These are phyloP conservation scores for Pseudonitzschia pungens DNA, from an alignment of 108 stramenopile species.

Conservation along the genomic window DNA sequence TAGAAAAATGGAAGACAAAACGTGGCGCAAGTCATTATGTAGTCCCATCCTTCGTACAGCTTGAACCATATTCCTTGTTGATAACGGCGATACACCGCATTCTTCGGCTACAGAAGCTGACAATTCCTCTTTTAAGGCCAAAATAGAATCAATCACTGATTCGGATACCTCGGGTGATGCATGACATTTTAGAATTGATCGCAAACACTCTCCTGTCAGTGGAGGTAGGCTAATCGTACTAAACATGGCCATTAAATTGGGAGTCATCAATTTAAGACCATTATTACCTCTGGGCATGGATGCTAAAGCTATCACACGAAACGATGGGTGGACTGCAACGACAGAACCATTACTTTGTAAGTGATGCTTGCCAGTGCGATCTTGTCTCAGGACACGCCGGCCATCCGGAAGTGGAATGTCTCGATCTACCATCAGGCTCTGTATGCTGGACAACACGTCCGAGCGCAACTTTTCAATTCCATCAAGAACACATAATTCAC, in stretches of 20 bases:
- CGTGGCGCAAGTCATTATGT: constrained; percentile 18
- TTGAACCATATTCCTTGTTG: constrained; percentile 34
- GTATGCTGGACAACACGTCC: constrained; percentile 65
- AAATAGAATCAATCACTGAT: constrained; percentile 13
- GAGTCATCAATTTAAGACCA: constrained; percentile 29
- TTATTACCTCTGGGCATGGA: constrained; percentile 18
- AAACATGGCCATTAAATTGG: constrained; percentile 33
- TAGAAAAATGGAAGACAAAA: constrained; percentile 23
- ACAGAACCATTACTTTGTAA: constrained; percentile 37
- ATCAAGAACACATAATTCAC: constrained; percentile 67
- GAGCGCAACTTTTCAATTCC: constrained; percentile 74
- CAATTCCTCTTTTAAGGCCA: constrained; percentile 21
- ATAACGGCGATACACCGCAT: constrained; percentile 35
- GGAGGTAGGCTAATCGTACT: constrained; percentile 23
- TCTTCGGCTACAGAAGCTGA: constrained; percentile 28
- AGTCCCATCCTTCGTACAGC: constrained; percentile 18
- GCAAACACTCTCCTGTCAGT: constrained; percentile 23
- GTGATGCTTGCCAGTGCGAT: constrained; percentile 18
- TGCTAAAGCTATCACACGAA: constrained; percentile 25
- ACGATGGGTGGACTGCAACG: constrained; percentile 52
- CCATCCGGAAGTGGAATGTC: constrained; percentile 69
- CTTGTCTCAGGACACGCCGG: constrained; percentile 22
- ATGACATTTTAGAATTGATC: constrained; percentile 25
- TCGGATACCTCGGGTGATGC: constrained; percentile 4
- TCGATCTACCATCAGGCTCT: constrained; percentile 48